Evolutionary conservation across 345 rosid genomes (phyloP).

Genomic region (Psidium guajava): DNA sequence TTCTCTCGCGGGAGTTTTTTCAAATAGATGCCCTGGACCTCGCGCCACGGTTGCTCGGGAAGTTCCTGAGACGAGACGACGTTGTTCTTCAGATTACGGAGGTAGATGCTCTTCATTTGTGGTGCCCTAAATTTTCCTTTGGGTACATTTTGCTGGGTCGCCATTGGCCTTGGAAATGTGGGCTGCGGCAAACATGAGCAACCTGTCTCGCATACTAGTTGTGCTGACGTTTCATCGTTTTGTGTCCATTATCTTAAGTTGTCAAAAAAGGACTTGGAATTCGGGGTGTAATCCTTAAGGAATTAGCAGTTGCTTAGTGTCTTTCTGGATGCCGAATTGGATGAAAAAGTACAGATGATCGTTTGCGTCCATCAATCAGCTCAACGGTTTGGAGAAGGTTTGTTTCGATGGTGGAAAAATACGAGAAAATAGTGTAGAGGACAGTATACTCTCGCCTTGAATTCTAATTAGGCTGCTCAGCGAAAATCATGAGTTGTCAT

Average conservation of each 20-base stretch:
- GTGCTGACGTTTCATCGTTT: neutral
- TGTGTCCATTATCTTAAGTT: neutral
- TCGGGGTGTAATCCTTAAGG: neutral
- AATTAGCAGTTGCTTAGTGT: neutral
- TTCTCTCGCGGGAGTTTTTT: conserved; percentile 58
- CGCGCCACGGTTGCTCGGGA: conserved; percentile 91
- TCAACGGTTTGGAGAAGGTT: neutral
- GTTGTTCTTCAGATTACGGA: conserved; percentile 83
- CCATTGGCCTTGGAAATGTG: neutral
- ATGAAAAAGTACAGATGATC: neutral
- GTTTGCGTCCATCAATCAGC: neutral
- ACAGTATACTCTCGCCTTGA: neutral
- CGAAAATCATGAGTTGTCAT: neutral
- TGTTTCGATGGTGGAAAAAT: neutral
- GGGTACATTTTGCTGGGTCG: neutral
- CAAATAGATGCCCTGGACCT: conserved; percentile 80
- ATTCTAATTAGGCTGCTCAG: neutral
- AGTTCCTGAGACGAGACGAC: conserved; percentile 61
- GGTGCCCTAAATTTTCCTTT: neutral
- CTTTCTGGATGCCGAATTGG: neutral
- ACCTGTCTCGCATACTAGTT: neutral
- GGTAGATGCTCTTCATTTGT: conserved; percentile 21
- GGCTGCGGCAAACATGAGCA: neutral
- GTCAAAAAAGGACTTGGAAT: neutral
- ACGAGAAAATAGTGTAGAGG: neutral